Conservation (phyloP, 306 rosid species). For the Cucumis melo region DNA sequence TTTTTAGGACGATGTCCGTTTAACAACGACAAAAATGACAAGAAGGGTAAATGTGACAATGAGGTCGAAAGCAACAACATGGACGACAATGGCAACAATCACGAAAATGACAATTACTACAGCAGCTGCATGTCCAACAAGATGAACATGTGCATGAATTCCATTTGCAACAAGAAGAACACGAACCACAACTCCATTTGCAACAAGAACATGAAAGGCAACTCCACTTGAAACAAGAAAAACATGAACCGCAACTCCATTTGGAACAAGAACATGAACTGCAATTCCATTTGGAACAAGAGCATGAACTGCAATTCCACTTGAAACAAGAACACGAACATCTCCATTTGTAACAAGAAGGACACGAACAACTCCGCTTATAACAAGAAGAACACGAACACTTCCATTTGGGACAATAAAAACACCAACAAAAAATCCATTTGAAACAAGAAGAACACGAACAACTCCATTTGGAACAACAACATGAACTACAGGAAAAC, state of each 20-base stretch:
- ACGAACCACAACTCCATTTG: neutral
- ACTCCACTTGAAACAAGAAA: neutral
- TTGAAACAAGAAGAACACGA: neutral
- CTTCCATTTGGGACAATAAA: neutral
- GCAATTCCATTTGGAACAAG: neutral
- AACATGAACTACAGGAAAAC: constrained; percentile 15
- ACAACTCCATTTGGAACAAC: neutral
- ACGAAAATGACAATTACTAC: constrained; percentile 1
- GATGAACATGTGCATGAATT: neutral
- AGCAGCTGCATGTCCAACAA: neutral
- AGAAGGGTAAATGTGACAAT: neutral
- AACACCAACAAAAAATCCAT: neutral
- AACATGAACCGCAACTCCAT: constrained; percentile 1
- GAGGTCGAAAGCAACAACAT: neutral
- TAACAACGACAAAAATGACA: constrained; percentile 11
- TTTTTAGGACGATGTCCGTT: neutral
- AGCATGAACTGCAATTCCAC: neutral
- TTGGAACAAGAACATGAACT: neutral
- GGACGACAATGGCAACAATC: neutral
- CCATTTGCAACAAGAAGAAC: neutral
- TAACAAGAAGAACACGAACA: neutral
- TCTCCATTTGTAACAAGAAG: neutral
- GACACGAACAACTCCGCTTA: neutral
- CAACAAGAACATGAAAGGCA: neutral
- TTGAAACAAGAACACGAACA: constrained; percentile 1